Evolutionary conservation across 495 filamentous ascomycete genomes (phyloP).

Genomic region (Hyphodiscus hymeniophilus): DNA sequence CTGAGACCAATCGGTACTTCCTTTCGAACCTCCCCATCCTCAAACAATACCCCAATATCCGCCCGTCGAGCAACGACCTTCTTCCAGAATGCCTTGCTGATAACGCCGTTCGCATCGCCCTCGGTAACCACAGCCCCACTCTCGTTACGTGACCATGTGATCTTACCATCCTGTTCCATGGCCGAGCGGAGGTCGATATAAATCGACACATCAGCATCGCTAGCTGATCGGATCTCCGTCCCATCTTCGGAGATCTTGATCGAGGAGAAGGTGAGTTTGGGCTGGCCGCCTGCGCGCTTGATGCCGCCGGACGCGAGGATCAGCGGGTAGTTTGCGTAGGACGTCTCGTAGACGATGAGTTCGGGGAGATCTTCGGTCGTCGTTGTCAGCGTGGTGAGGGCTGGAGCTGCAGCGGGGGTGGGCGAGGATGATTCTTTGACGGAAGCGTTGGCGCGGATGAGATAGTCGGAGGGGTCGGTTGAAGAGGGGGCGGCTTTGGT

Average conservation of each 20-base stretch:
- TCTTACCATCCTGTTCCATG: constrained; percentile 50
- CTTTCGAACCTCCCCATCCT: constrained; percentile 45
- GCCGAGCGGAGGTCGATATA: constrained; percentile 65
- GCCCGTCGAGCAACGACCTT: constrained; percentile 49
- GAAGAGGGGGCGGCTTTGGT: constrained; percentile 23
- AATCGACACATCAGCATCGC: constrained; percentile 67
- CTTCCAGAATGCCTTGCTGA: constrained; percentile 36
- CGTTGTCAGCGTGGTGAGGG: constrained; percentile 60
- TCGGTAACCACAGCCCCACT: constrained; percentile 61
- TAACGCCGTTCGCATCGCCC: constrained; percentile 34
- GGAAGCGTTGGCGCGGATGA: constrained; percentile 88
- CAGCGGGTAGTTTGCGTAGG: constrained; percentile 61
- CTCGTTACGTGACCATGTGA: constrained; percentile 67
- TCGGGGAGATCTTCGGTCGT: constrained; percentile 52
- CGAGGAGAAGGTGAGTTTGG: constrained; percentile 76
- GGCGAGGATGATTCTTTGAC: constrained; percentile 73
- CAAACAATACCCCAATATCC: constrained; percentile 57
- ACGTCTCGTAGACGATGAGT: constrained; percentile 79
- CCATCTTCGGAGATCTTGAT: constrained; percentile 41
- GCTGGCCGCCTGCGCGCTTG: constrained; percentile 61
- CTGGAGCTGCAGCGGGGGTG: constrained; percentile 61
- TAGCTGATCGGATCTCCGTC: constrained; percentile 56
- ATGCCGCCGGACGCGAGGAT: constrained; percentile 72
- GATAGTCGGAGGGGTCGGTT: constrained; percentile 55
- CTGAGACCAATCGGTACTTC: constrained; percentile 35